Evolutionary conservation across 306 rosid genomes (phyloP).

Genomic region (Clitoria ternatea): DNA sequence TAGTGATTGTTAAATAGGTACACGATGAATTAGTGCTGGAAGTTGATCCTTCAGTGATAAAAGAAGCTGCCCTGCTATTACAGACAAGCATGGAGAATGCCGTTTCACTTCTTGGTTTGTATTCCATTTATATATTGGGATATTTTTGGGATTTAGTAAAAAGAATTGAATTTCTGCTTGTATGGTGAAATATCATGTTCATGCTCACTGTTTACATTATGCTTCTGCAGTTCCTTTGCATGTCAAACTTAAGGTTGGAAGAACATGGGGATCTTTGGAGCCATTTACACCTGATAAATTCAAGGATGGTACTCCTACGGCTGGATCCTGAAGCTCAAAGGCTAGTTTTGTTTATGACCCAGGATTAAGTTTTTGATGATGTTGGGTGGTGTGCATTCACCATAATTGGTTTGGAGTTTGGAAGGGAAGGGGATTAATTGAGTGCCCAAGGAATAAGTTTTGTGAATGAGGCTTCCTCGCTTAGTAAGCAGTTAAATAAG

Average conservation of each 20-base stretch:
- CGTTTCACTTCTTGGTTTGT: conserved; percentile 77
- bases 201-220: conserved; percentile 19
- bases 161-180: neutral
- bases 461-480: conserved; percentile 9
- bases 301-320: conserved; percentile 26
- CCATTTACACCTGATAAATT: conserved; percentile 46
- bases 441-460: neutral
- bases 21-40: conserved; percentile 94
- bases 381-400: conserved; percentile 7
- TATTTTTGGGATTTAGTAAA: conserved; percentile 10
- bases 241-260: conserved; percentile 81
- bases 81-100: conserved; percentile 90
- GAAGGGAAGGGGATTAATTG: neutral
- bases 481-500: neutral
- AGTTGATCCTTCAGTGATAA: conserved; percentile 71
- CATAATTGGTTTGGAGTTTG: neutral
- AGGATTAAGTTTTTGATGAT: conserved; percentile 1
- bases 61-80: conserved; percentile 74
- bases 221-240: conserved; percentile 74
- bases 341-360: conserved; percentile 13
- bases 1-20: conserved; percentile 51
- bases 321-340: conserved; percentile 29
- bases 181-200: conserved; percentile 9
- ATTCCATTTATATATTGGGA: neutral
- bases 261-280: conserved; percentile 95